Evolutionary conservation across 805 yeast genomes (phyloP).

Genomic region (Candida gorgasii): DNA sequence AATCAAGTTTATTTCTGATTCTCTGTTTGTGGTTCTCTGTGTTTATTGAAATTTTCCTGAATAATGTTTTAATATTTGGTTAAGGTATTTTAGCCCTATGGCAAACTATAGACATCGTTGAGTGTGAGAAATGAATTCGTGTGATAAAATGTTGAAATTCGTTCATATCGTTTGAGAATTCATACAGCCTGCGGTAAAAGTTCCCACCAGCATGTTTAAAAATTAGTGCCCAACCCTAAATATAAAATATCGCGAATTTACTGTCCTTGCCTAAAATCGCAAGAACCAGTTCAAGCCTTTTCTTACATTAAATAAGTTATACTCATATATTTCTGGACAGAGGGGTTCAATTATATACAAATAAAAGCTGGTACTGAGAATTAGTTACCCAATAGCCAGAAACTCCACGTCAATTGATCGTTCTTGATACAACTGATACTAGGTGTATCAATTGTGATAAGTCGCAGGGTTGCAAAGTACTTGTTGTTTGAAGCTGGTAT

Average conservation of each 20-base stretch:
- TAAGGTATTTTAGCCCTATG: too few species aligned
- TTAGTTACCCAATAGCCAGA: slow-evolving; percentile 1
- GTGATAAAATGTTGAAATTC: background rate
- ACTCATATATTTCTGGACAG: slow-evolving; percentile 1
- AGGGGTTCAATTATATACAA: background rate
- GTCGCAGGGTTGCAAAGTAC: background rate
- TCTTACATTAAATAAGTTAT: background rate
- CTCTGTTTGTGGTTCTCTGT: background rate
- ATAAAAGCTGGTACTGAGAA: background rate
- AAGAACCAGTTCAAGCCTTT: slow-evolving; percentile 2
- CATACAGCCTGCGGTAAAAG: background rate
- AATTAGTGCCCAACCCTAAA: background rate
- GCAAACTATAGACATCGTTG: background rate
- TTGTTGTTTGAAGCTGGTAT: slow-evolving; percentile 1
- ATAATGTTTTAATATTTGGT: too few species aligned
- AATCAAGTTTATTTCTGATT: too few species aligned
- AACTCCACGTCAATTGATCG: slow-evolving; percentile 1
- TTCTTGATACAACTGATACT: background rate
- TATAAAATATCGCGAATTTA: background rate
- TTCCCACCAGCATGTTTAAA: background rate
- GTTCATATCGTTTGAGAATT: background rate
- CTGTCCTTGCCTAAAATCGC: background rate
- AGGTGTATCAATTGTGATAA: slow-evolving; percentile 1
- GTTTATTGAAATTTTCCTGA: too few species aligned
- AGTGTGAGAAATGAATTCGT: background rate